Percentiles rank a stretch among this genome's conserved stretches.
Conservation (phyloP, 768 basidiomycete genomes). For the Pulveroboletus ravenelii region DNA sequence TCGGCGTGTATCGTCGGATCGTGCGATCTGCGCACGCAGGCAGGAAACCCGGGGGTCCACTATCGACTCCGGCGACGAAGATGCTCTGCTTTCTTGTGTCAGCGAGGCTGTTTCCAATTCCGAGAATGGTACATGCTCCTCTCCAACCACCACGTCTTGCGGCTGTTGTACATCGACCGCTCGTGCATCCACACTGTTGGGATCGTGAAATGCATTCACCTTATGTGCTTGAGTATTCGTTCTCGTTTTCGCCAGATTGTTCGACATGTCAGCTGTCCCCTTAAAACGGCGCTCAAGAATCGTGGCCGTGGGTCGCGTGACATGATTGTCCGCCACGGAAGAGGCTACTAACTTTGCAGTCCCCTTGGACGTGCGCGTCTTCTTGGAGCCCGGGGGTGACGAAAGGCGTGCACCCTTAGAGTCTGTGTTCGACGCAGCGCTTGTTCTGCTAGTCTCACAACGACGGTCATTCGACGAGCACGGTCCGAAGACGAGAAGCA, state of each 20-base stretch:
- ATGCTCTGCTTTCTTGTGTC: background rate
- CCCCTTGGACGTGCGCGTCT: background rate
- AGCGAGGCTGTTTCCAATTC: background rate
- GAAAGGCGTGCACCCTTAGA: background rate
- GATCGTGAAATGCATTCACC: background rate
- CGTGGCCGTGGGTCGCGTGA: background rate
- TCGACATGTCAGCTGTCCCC: background rate
- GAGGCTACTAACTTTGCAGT: background rate
- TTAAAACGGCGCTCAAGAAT: background rate
- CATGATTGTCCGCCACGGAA: background rate
- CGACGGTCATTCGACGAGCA: conserved; percentile 13
- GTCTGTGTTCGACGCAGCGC: background rate
- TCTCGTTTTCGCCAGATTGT: background rate
- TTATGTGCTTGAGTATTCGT: background rate
- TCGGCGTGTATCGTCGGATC: conserved; percentile 1
- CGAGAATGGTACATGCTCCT: background rate
- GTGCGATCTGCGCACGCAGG: conserved; percentile 6
- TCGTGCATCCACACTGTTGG: background rate
- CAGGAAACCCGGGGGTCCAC: conserved; percentile 8
- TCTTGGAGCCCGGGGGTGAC: background rate
- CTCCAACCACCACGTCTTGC: background rate
- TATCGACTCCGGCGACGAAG: background rate
- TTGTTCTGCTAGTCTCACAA: conserved; percentile 7
- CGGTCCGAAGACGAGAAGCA: conserved; percentile 6
- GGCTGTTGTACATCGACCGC: background rate